Base-by-base conservation (phyloP, 164 flowering plant genomes). In the Aristolochia fimbriata region DNA sequence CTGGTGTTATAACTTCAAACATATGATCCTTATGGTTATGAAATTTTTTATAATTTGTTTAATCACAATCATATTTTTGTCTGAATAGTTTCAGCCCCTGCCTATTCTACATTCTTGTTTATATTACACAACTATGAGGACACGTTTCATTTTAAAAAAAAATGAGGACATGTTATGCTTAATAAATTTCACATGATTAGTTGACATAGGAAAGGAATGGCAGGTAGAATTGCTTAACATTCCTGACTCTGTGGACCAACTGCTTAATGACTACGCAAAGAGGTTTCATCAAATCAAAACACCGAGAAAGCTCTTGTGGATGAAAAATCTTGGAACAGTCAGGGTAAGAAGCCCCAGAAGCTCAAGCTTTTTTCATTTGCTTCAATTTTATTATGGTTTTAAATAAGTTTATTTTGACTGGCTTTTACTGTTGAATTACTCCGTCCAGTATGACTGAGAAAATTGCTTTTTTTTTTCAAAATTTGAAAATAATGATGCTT, bases 261-360 rank as follows among this genome's bases (percentile, higher is more conserved):
- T 88, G 62, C 83, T 90, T 46, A 64, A 79, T 64, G 92, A 86
- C 68, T 93, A 87, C 75, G 85, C 92, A 21, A 86, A 76, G 70
- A 86, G 97, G 69, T 93, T 78, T 64, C 67, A 83, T 78, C 87
- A 88, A 77, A 79, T 93, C 65, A 93, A 93, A 73, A 85, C 97
- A 15, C 99, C 97, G 71, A 94, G 99, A 43, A 90, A 93, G 76
- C 84, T 93, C 52, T 56, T 79, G 13, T 90, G 99, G 97, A 90
- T 85, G 84, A 93, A 88, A 81, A 90, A 85, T 79, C 89, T 93
- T 58, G 99, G 99, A 20, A 77, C 87, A 27, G 92, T 93, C 61
- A 90, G 90, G 96, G 99, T 92, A 59, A 68, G 80, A 37, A 24
- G 47, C 68, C 11, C 62, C 17, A 20, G 49, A 9, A 19, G 48